Conservation (phyloP, 305 asterid genomes). For the Solanum hybrid region DNA sequence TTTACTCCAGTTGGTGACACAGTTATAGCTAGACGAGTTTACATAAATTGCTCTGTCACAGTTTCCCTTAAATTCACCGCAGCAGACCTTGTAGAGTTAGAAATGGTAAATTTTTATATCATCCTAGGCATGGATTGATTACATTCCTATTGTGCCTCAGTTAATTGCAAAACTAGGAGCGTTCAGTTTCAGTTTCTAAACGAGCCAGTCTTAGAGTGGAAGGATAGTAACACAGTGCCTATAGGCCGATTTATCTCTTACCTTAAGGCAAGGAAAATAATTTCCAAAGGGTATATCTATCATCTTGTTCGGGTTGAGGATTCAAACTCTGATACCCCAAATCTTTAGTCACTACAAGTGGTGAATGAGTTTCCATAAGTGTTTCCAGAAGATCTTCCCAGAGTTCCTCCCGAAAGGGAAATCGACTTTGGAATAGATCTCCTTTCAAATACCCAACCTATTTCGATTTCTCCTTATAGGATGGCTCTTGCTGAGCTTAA, state of each 20-base stretch:
- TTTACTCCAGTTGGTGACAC: neutral
- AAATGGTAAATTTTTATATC: neutral
- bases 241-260: neutral
- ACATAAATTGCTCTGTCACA: neutral
- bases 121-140: neutral
- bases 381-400: neutral
- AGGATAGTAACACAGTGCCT: neutral
- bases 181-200: neutral
- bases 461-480: neutral
- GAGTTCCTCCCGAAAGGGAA: neutral
- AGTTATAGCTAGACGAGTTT: neutral
- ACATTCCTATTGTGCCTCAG: neutral
- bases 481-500: neutral
- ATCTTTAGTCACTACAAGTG: neutral
- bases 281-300: neutral
- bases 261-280: neutral
- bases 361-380: neutral
- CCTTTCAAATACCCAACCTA: neutral
- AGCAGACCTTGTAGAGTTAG: neutral
- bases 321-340: neutral
- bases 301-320: neutral
- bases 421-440: neutral
- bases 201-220: neutral
- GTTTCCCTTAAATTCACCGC: neutral
- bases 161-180: neutral